Conservation (phyloP, 495 filamentous ascomycete genomes). For the Hapsidospora chrysogenum region DNA sequence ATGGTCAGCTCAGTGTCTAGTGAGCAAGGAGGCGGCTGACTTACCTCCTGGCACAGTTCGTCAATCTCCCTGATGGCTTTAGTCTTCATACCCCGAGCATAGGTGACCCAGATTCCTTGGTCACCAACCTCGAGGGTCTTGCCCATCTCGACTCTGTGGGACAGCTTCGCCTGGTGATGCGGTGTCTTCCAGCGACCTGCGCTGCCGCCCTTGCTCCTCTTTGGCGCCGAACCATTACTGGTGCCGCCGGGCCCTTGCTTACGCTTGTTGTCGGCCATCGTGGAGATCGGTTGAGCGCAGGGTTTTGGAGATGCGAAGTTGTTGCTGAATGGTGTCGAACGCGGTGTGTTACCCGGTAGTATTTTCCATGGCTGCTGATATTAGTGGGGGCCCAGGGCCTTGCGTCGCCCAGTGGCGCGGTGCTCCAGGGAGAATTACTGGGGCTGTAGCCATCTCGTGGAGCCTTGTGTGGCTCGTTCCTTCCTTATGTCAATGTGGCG, state of each 20-base stretch:
- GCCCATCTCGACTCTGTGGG: constrained; percentile 9
- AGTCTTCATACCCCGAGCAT: constrained; percentile 60
- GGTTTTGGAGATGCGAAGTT: background rate
- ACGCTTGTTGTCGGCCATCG: background rate
- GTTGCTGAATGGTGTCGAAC: too few species aligned
- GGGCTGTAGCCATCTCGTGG: too few species aligned
- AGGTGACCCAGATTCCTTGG: constrained; percentile 78
- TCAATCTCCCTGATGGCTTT: constrained; percentile 60
- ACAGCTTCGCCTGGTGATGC: constrained; percentile 27
- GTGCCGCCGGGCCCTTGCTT: constrained; percentile 3
- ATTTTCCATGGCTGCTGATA: too few species aligned
- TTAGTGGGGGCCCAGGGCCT: too few species aligned
- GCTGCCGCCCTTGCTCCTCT: constrained; percentile 14
- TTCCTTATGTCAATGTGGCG: too few species aligned
- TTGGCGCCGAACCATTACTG: constrained; percentile 7
- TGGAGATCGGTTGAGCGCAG: too few species aligned
- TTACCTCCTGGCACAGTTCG: constrained; percentile 57
- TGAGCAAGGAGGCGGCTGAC: too few species aligned
- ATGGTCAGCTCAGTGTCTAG: too few species aligned
- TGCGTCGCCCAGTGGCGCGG: too few species aligned
- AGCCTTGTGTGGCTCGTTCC: too few species aligned
- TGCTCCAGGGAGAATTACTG: too few species aligned
- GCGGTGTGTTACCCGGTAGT: too few species aligned
- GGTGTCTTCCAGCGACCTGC: constrained; percentile 39
- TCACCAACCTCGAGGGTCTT: constrained; percentile 53